Base-by-base conservation (phyloP, 805 yeast genomes). In the Sungouiozyma intestinalis region DNA sequence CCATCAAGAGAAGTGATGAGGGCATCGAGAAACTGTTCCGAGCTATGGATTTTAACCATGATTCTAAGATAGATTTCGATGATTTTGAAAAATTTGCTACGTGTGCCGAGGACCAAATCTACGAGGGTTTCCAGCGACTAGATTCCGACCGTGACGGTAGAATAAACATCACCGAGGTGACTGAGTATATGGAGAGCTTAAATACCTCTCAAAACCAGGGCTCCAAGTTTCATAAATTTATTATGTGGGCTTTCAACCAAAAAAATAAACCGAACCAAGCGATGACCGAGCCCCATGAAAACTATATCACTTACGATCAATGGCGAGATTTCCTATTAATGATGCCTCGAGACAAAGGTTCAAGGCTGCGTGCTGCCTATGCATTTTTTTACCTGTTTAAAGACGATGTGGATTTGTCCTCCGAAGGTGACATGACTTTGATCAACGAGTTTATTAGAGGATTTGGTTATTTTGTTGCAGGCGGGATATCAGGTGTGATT, bases 401-500 rank as follows among this genome's bases (percentile, higher is more conserved):
- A 44, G 94, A 85, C 51, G 92, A 84, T 48, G 74, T 79, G 19
- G 95, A 85, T 54, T 63, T 87, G 35, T 79, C 90, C 4, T 76
- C 94, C 0, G 97, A 90, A 53, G 96, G 96, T 60, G 97, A 90
- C 63, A 86, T 88, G 47, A 81, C 94, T 0, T 71, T 90, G 32
- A 79, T 81, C 35, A 79, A 77, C 57, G 94, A 85, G 48, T 73
- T 84, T 41, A 64, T 84, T 39, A 78, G 82, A 56, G 95, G 96
- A 27, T 72, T 86, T 47, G 96, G 97, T 1, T 92, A 77, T 62
- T 92, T 92, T 56, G 64, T 88, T 29, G 95, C 96, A 1, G 98
- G 98, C 33, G 98, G 98, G 0, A 62, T 88, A 16, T 84, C 96
- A 1, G 98, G 98, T 2, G 98, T 90, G 2, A 82, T 92, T 3